A percentile compares a stretch with the other conserved stretches of the same genome.
These are phyloP conservation scores for Acacia acuminata DNA, from an alignment of 306 rosid species.

Conservation along the genomic window DNA sequence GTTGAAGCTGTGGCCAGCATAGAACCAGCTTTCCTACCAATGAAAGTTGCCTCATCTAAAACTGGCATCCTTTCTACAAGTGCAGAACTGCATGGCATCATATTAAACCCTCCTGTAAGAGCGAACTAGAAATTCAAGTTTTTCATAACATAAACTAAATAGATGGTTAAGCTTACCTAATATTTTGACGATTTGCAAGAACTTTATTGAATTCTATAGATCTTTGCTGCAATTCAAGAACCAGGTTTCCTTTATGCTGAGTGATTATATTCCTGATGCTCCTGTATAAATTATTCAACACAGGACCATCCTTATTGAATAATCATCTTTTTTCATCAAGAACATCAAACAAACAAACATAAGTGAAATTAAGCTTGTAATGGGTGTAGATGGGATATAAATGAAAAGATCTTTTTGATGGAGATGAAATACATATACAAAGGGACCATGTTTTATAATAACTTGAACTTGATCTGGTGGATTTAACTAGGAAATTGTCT, in stretches of 20 bases:
- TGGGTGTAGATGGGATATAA: background rate
- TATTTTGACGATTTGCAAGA: slow-evolving; percentile 75
- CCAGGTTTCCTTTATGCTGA: slow-evolving; percentile 84
- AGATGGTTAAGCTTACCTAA: slow-evolving; percentile 56
- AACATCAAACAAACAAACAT: background rate
- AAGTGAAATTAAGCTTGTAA: slow-evolving; percentile 21
- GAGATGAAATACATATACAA: slow-evolving; percentile 2
- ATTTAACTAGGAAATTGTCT: slow-evolving; percentile 15
- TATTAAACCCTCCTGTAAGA: background rate
- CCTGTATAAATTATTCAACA: slow-evolving; percentile 49
- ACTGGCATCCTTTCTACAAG: slow-evolving; percentile 98
- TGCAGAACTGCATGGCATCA: slow-evolving; percentile 57
- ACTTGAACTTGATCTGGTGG: background rate
- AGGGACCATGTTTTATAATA: slow-evolving; percentile 1
- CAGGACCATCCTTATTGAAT: slow-evolving; percentile 1
- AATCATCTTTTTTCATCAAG: background rate
- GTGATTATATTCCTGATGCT: slow-evolving; percentile 73
- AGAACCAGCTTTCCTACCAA: slow-evolving; percentile 76
- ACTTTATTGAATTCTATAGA: slow-evolving; percentile 84
- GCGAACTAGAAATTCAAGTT: slow-evolving; percentile 12
- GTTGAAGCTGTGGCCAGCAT: slow-evolving; percentile 57
- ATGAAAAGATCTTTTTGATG: slow-evolving; percentile 2
- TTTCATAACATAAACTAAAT: slow-evolving; percentile 14
- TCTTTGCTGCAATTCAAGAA: slow-evolving; percentile 99
- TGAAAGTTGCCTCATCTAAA: slow-evolving; percentile 83